Conservation (phyloP, 768 basidiomycete genomes). For the Artomyces pyxidatus region DNA sequence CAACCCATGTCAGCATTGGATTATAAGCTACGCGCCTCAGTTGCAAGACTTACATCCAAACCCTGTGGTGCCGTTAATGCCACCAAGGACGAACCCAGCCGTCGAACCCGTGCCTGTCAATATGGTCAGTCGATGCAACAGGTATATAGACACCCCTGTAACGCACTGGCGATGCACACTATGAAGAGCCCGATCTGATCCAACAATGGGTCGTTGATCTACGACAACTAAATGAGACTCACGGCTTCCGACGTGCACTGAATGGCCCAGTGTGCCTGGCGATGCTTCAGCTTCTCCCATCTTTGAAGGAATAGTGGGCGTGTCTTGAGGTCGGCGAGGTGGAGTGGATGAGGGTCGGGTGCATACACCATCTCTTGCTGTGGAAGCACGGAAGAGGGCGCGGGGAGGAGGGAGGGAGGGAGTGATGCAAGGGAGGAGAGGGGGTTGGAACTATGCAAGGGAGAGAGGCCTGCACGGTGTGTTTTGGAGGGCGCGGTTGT, state of each 20-base stretch:
- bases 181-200: conserved; percentile 12
- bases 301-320: conserved; percentile 31
- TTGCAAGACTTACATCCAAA: too few species aligned
- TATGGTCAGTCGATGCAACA: not conserved
- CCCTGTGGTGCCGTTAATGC: too few species aligned
- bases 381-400: too few species aligned
- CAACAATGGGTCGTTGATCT: not conserved
- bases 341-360: conserved; percentile 24
- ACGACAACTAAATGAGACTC: conserved; percentile 9
- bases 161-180: conserved; percentile 12
- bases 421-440: too few species aligned
- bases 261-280: conserved; percentile 40
- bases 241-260: conserved; percentile 60
- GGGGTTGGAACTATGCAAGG: too few species aligned
- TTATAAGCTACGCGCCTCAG: too few species aligned
- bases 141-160: not conserved
- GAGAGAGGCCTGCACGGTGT: too few species aligned
- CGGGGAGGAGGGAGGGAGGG: too few species aligned
- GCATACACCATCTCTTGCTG: too few species aligned
- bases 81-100: conserved; percentile 23
- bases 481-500: too few species aligned
- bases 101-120: conserved; percentile 27
- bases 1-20: too few species aligned
- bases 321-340: conserved; percentile 34
- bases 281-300: conserved; percentile 40